Conservation (phyloP, 257 asterid genomes). For the Ophiorrhiza pumila region DNA sequence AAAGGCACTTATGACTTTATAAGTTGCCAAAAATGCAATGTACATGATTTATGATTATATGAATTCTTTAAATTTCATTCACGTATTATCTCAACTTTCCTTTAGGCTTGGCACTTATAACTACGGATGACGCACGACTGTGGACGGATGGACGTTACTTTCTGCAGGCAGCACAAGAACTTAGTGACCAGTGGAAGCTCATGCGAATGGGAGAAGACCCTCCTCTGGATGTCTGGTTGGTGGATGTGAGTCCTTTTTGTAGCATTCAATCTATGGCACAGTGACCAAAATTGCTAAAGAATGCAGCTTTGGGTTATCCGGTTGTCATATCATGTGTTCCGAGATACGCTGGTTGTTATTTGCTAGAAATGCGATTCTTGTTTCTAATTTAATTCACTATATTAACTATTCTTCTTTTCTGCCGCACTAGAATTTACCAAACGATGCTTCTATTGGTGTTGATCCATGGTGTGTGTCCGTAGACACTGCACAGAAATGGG, state of each 20-base stretch:
- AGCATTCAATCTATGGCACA: neutral
- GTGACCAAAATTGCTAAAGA: neutral
- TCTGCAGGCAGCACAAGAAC: constrained; percentile 86
- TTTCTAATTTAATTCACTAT: neutral
- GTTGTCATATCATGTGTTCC: neutral
- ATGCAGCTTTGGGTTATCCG: neutral
- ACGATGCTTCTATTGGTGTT: constrained; percentile 72
- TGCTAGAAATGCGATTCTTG: neutral
- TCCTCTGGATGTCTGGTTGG: constrained; percentile 79
- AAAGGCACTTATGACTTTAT: neutral
- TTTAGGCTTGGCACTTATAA: constrained; percentile 84
- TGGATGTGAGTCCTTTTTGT: constrained; percentile 55
- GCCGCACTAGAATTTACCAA: constrained; percentile 64
- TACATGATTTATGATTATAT: neutral
- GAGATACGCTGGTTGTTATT: neutral
- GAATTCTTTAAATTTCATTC: neutral
- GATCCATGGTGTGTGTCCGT: constrained; percentile 97
- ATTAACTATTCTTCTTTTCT: neutral
- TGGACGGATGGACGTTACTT: constrained; percentile 98
- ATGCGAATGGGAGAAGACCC: constrained; percentile 93
- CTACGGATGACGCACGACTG: constrained; percentile 70
- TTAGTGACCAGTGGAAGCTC: constrained; percentile 83
- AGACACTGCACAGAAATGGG: constrained; percentile 88
- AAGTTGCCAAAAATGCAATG: too few relatives aligned
- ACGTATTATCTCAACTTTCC: neutral